Evolutionary conservation across 2,329 filamentous ascomycete species (phyloP), one percentile per base, ranked within the genome.

Genomic region (Monosporascus ibericus): DNA sequence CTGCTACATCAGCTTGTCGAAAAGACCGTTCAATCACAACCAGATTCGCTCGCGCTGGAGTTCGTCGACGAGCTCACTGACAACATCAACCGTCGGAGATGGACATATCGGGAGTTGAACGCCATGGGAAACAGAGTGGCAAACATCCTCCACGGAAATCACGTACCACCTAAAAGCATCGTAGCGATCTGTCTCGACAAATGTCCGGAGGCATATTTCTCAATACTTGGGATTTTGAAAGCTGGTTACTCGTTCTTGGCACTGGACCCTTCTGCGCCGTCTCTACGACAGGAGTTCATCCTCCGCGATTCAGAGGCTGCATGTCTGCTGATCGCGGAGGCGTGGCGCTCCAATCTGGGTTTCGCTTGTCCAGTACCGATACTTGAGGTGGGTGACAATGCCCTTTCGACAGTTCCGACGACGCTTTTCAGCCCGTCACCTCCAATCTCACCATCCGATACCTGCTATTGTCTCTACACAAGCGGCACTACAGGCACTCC

Each of bases 401-500:
- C 48, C 1, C 56, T 82, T 7, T n/a, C 36, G 3, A 5, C 22
- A 4, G 52, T 59, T 25, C 18, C 55, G 34, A 3, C 54, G 58
- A 42, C 25, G 15, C 4, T 50, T 39, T 44, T 57, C 66, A 18
- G 69, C 68, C 5, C 55, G 53, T 15, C 64, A 74, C 30, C 59
- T 53, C n/a, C 65, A n/a, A 64, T 75, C 37, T 55, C 66, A 2
- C 68, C 80, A 5, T 72, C 79, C 22, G 80, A 85, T 58, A 82
- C 83, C 0, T 90, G 86, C 60, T 95, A 95, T 65, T 92, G 89
- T 53, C 75, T 95, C 1, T 95, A 95, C 67, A 95, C 90, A 0
- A 92, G 88, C 3, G 90, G 90, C 3, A 95, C 90, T 0, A 95
- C 90, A 0, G 90, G 90, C 3, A 88, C 84, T 0, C 90, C 91